Conservation (phyloP, 2,329 filamentous ascomycete genomes). For the Aspergillus hiratsukae region DNA sequence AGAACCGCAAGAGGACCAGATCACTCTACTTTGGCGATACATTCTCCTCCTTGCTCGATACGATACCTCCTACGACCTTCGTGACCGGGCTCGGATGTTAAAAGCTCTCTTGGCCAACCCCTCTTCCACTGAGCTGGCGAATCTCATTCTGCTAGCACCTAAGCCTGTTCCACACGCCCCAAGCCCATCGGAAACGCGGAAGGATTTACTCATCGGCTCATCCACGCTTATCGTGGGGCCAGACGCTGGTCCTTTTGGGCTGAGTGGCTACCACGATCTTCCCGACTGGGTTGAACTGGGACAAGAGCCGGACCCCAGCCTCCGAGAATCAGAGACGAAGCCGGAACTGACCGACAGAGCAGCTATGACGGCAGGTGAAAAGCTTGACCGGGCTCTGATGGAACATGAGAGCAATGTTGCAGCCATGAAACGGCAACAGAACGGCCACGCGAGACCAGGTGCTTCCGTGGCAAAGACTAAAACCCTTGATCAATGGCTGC, state of each 20-base stretch:
- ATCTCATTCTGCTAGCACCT: constrained; percentile 82
- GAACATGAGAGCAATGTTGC: constrained; percentile 34
- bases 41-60: constrained; percentile 81
- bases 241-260: constrained; percentile 66
- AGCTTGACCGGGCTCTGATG: constrained; percentile 40
- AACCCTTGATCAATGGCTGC: constrained; percentile 87
- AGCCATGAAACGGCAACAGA: constrained; percentile 14
- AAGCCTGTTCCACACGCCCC: constrained; percentile 90
- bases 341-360: constrained; percentile 26
- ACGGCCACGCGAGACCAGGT: constrained; percentile 14
- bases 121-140: constrained; percentile 73
- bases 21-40: constrained; percentile 78
- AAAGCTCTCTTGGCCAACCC: constrained; percentile 76
- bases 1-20: constrained; percentile 51
- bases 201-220: constrained; percentile 73
- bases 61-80: constrained; percentile 90
- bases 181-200: constrained; percentile 79
- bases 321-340: constrained; percentile 59
- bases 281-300: constrained; percentile 82
- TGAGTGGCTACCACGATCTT: constrained; percentile 73
- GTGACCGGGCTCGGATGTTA: constrained; percentile 85
- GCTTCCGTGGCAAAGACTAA: constrained; percentile 56
- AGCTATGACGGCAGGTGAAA: constrained; percentile 38
- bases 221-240: constrained; percentile 79
- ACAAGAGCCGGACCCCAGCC: constrained; percentile 68